These are phyloP conservation scores for Ramichloridium luteum DNA, from an alignment of 2,329 filamentous ascomycete species.

Conservation along the genomic window DNA sequence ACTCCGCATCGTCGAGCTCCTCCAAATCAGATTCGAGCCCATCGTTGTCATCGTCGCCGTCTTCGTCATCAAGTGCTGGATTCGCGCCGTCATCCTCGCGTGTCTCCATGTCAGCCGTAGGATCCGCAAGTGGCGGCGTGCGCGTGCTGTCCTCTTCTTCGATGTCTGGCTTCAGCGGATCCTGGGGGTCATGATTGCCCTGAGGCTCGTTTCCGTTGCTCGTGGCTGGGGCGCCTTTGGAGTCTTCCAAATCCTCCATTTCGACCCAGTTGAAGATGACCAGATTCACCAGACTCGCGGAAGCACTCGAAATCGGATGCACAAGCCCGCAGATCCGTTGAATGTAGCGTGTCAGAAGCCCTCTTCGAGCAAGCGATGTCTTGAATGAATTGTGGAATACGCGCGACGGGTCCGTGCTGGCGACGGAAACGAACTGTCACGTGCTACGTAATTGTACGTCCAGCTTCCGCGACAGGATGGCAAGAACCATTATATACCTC, in stretches of 20 bases:
- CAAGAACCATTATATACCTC: too few relatives aligned
- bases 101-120: constrained; percentile 35
- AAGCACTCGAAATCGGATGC: neutral
- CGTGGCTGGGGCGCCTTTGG: constrained; percentile 26
- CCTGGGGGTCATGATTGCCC: constrained; percentile 34
- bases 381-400: too few relatives aligned
- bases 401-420: too few relatives aligned
- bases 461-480: too few relatives aligned
- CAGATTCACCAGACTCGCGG: too few relatives aligned
- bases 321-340: neutral
- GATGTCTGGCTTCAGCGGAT: constrained; percentile 34
- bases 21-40: constrained; percentile 51
- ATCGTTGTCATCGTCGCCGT: constrained; percentile 34
- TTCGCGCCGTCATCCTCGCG: constrained; percentile 24
- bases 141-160: constrained; percentile 34
- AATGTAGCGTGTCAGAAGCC: too few relatives aligned
- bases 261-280: constrained; percentile 3
- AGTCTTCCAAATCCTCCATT: constrained; percentile 33
- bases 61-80: constrained; percentile 16
- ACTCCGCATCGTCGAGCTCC: constrained; percentile 53
- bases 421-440: too few relatives aligned
- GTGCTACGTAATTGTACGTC: too few relatives aligned
- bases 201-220: constrained; percentile 32
- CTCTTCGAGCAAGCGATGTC: too few relatives aligned
- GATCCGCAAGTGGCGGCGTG: constrained; percentile 31